Conservation (phyloP, 192 early-diverging fungal species). For the Cetraspora pellucida region DNA sequence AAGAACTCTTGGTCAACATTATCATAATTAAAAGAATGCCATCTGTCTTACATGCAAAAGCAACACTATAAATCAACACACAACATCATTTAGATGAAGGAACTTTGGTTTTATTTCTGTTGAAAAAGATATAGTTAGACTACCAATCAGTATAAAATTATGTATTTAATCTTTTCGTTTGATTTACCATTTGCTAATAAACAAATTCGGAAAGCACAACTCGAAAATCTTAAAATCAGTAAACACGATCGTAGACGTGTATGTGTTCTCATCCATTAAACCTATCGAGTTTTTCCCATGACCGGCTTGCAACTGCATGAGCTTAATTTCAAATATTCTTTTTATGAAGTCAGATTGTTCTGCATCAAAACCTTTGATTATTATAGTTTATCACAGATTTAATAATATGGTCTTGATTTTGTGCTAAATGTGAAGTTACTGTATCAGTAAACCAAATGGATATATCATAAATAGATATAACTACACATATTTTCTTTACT, state of each 20-base stretch:
- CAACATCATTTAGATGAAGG: constrained; percentile 1
- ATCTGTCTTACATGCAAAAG: constrained; percentile 18
- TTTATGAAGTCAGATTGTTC: constrained; percentile 2
- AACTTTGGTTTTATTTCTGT: background rate
- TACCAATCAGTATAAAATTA: background rate
- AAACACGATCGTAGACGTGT: constrained; percentile 1
- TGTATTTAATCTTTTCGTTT: background rate
- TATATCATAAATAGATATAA: constrained; percentile 15
- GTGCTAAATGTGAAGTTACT: constrained; percentile 4
- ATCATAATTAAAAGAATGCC: constrained; percentile 29
- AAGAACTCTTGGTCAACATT: background rate
- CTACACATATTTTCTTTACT: background rate
- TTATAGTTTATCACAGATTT: background rate
- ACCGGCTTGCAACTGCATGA: constrained; percentile 1
- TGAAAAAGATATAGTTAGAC: constrained; percentile 5
- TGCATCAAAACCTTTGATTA: background rate
- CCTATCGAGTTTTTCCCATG: constrained; percentile 6
- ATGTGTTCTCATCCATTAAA: constrained; percentile 17
- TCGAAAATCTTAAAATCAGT: constrained; percentile 9
- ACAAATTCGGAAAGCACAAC: background rate
- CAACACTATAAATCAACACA: background rate
- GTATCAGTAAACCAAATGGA: constrained; percentile 2
- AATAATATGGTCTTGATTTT: background rate
- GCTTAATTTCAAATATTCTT: background rate
- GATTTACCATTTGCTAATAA: constrained; percentile 1